These are phyloP conservation scores for Eucalyptus grandis DNA, from an alignment of 345 rosid species.

Conservation along the genomic window DNA sequence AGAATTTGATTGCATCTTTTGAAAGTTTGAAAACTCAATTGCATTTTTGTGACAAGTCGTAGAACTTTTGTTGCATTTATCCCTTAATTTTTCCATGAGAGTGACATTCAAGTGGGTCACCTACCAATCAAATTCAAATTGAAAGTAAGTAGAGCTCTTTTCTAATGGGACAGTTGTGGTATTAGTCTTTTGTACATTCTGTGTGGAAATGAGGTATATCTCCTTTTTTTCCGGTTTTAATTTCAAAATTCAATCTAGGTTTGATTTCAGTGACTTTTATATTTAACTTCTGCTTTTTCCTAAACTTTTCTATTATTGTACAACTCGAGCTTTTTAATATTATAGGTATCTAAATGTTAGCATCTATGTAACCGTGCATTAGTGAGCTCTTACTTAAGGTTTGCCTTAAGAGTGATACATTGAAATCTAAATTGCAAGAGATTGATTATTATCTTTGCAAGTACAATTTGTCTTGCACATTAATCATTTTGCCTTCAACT, in stretches of 20 bases:
- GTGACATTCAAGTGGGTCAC: too few relatives aligned
- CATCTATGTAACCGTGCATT: neutral
- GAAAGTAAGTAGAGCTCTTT: too few relatives aligned
- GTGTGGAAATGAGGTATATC: neutral
- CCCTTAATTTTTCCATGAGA: too few relatives aligned
- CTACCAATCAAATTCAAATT: too few relatives aligned
- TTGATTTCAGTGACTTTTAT: neutral
- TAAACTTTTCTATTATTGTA: neutral
- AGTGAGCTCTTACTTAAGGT: neutral
- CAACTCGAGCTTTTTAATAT: neutral
- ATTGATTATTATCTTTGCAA: rapidly evolving
- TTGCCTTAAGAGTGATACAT: neutral
- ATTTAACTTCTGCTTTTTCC: rapidly evolving
- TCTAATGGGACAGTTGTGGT: too few relatives aligned
- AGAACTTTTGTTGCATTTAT: too few relatives aligned
- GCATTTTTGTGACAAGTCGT: too few relatives aligned
- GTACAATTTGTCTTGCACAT: rapidly evolving
- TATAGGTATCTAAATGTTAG: neutral
- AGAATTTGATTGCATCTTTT: too few relatives aligned
- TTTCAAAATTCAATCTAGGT: neutral
- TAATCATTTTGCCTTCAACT: neutral
- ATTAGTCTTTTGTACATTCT: neutral
- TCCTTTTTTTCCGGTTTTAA: rapidly evolving
- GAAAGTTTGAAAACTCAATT: too few relatives aligned
- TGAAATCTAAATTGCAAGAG: neutral